Evolutionary conservation across 2,329 filamentous ascomycete genomes (phyloP).

Genomic region (Verticillium zaregamsianum): DNA sequence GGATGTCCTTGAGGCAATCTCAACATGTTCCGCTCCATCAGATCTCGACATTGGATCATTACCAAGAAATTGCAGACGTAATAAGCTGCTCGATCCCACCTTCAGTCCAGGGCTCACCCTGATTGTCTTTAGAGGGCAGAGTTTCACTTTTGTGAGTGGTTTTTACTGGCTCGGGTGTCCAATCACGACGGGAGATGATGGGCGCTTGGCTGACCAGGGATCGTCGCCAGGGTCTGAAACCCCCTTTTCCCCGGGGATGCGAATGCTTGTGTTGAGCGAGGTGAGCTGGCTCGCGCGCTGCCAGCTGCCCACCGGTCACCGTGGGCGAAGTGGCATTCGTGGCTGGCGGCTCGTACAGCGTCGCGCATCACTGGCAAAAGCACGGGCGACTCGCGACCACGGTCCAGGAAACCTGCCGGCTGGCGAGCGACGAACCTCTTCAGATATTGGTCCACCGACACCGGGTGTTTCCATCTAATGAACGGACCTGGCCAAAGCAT

Average conservation of each 20-base stretch:
- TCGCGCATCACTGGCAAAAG: background rate
- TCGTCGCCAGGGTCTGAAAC: conserved; percentile 13
- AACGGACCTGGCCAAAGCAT: background rate
- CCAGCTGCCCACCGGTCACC: background rate
- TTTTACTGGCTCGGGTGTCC: background rate
- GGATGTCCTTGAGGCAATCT: background rate
- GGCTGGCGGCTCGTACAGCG: background rate
- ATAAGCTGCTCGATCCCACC: background rate
- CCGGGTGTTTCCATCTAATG: background rate
- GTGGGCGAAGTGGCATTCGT: background rate
- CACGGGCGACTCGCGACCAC: background rate
- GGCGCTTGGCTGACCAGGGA: conserved; percentile 4
- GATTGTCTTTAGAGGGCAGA: background rate
- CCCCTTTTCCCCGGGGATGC: background rate
- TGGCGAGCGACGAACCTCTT: background rate
- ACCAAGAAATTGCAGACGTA: background rate
- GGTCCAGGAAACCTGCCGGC: background rate
- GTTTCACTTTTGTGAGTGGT: background rate
- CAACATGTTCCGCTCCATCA: background rate
- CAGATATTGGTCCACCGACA: background rate
- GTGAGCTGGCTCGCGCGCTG: background rate
- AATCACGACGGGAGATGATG: background rate
- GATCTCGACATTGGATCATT: background rate
- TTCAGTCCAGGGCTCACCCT: background rate
- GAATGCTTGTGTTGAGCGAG: background rate